A percentile compares a stretch with the other conserved stretches of the same genome.
These are phyloP conservation scores for Fragilariopsis cylindrus DNA, from an alignment of 108 stramenopile species.

Conservation along the genomic window DNA sequence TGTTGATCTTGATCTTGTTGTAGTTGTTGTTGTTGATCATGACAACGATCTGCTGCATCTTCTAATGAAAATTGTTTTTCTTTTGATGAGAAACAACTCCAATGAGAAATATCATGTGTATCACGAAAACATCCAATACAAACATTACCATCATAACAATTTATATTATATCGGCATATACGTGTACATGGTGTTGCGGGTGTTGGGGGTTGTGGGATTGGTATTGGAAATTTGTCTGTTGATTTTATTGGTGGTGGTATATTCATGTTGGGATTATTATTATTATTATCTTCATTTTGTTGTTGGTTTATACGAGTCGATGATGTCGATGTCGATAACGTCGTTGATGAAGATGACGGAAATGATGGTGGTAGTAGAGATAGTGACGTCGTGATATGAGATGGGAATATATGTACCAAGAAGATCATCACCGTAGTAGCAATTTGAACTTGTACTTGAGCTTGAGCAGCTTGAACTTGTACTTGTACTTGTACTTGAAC, in stretches of 20 bases:
- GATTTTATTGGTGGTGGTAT: neutral
- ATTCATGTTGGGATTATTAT: neutral
- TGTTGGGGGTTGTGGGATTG: neutral
- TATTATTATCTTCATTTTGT: too few relatives aligned
- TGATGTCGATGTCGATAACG: too few relatives aligned
- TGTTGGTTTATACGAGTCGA: too few relatives aligned
- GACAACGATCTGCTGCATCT: slow-evolving; percentile 57
- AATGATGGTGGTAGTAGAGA: too few relatives aligned
- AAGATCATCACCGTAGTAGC: too few relatives aligned
- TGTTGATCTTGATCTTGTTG: too few relatives aligned
- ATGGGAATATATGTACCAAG: too few relatives aligned
- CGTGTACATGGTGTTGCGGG: slow-evolving; percentile 59
- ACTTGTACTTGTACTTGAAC: too few relatives aligned
- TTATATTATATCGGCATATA: slow-evolving; percentile 70
- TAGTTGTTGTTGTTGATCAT: neutral
- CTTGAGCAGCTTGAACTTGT: too few relatives aligned
- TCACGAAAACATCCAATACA: slow-evolving; percentile 80
- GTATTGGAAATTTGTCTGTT: neutral
- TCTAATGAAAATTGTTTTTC: slow-evolving; percentile 52
- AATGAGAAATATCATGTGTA: slow-evolving; percentile 59
- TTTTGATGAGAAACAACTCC: slow-evolving; percentile 50
- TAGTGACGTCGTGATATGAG: too few relatives aligned
- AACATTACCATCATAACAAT: slow-evolving; percentile 61
- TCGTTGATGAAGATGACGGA: too few relatives aligned
- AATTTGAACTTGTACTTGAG: too few relatives aligned